Evolutionary conservation across 768 basidiomycete species (phyloP), one percentile per base, ranked within the genome.

Genomic region (Termitomyces sp.): DNA sequence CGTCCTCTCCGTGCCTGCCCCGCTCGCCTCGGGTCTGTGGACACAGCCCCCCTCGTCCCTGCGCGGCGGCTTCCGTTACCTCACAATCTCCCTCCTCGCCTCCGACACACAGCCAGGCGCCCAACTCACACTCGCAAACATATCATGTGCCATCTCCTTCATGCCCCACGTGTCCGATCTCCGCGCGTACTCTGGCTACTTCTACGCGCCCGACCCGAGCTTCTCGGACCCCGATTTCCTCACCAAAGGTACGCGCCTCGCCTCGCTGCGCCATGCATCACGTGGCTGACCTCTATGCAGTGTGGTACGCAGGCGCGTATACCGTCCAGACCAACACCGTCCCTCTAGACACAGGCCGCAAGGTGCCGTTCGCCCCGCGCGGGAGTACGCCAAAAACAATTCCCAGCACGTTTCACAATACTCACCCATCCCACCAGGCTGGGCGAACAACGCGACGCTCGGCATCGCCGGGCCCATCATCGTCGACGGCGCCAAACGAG

Each of bases 221-320:
- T 81, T 76, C 52, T 68, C 75, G 18, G 81, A 84, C 63, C 54
- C 65, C 11, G 70, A 81, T 60, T 80, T 85, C 56, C 59, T 84
- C 65, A 84, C 80, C 0, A 85, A 83, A 66, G 57, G 79, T 77
- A 39, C 5, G 65, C n/a, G n/a, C n/a, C n/a, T n/a, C n/a, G n/a
- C n/a, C 61, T 20, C 33, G n/a, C 9, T 12, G 12, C 5, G 6
- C 34, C 12, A 52, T 3, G 9, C 27, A 13, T n/a, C 7, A 7
- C 41, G 41, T 1, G 18, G 3, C 18, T 41, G 41, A 41, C 41
- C 41, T 0, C 18, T 45, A 8, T 30, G 3, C 46, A 80, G 78
- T 83, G 3, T 84, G 84, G 83, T 84, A 83, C 65, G 76, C 82
- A 0, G 84, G 83, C 5, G 83, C 82, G 3, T 86, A 86, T 63